Conservation (phyloP, 441 rosid genomes). For the Syzygium malaccense region DNA sequence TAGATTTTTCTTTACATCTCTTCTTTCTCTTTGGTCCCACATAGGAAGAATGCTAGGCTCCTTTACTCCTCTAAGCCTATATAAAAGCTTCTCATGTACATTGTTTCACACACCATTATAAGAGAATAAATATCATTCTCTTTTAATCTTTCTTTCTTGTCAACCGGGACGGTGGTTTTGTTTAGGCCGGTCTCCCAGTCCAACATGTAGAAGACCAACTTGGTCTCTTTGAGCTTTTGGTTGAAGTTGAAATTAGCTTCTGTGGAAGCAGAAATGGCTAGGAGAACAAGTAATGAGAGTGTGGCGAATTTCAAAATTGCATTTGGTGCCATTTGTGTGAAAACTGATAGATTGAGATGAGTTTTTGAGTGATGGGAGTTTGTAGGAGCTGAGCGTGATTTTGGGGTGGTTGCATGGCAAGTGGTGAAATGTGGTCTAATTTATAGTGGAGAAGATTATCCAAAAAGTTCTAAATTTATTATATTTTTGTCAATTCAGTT, state of each 20-base stretch:
- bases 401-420: not conserved
- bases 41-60: too few relatives aligned
- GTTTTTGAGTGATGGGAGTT: not conserved
- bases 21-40: too few relatives aligned
- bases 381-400: not conserved
- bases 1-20: too few relatives aligned
- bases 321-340: not conserved
- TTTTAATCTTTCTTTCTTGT: too few relatives aligned
- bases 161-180: not conserved
- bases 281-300: not conserved
- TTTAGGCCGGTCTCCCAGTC: conserved; percentile 6
- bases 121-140: too few relatives aligned
- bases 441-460: not conserved
- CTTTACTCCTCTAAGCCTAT: too few relatives aligned
- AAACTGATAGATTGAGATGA: not conserved
- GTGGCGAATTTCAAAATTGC: not conserved
- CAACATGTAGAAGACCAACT: conserved; percentile 9
- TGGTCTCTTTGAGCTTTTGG: conserved; percentile 6
- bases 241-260: not conserved
- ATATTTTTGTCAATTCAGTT: too few relatives aligned
- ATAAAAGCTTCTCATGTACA: too few relatives aligned
- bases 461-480: too few relatives aligned
- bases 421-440: not conserved
- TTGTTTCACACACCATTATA: too few relatives aligned
- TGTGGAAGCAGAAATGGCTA: not conserved